Evolutionary conservation across 306 rosid genomes (phyloP), one percentile per base, ranked within the genome.

Genomic region (Cucumis hystrix): DNA sequence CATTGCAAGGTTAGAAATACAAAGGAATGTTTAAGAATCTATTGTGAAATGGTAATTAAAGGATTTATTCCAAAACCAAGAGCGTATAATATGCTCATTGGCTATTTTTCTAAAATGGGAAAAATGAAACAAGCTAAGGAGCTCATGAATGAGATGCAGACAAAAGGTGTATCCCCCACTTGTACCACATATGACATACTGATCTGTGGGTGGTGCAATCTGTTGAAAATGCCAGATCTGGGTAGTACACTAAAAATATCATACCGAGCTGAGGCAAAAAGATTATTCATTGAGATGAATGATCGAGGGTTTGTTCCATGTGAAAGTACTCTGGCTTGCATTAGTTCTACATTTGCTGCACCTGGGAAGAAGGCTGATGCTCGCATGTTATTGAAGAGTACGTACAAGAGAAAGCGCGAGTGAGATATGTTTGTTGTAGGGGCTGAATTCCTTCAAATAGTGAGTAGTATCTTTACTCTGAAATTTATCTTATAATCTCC

Each of bases 71-170:
- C 99, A 82, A 86, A 81, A 51, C 78, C 87, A 25, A 83, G 90
- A 77, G 89, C 97, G 52, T 95, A 87, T 79, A 92, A 95, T 78
- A 92, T 87, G 81, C 99, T 95, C 62, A 89, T 95, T 78, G 78
- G 84, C 80, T 95, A 92, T 88, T 89, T 78, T 74, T 93, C 96
- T 30, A 86, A 88, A 83, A 87, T 77, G 30, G 97, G 96, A 78
- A 92, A 88, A 87, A 95, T 89, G 99, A 83, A 79, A 71, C 92
- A 92, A 83, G 99, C 99, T 64, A 85, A 85, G 82, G 99, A 90
- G 83, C 92, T 95, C 79, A 83, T 88, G 91, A 88, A 95, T 70
- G 97, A 95, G 86, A 90, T 92, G 99, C 83, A 79, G 84, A 69
- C 79, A 28, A 85, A 91, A 80, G 96, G 97, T 76, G 85, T 86